Conservation (phyloP, 1,284 basidiomycete genomes). For the Trichosporon asahii region DNA sequence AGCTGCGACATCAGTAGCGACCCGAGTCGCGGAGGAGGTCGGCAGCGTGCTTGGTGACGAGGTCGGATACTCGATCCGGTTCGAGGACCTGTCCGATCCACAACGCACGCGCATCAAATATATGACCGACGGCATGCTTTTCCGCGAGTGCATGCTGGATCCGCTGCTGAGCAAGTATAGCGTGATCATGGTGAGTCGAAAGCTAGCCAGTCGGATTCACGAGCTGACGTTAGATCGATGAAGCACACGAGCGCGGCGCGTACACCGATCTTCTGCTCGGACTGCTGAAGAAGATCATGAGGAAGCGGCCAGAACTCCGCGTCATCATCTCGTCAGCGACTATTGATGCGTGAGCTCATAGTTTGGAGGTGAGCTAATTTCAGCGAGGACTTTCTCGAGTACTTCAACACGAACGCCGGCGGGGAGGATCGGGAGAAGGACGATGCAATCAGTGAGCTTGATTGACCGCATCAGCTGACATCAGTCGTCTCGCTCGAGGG, state of each 20-base stretch:
- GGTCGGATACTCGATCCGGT: slow-evolving; percentile 95
- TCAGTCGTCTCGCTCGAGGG: slow-evolving; percentile 86
- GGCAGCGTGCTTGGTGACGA: slow-evolving; percentile 86
- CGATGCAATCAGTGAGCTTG: slow-evolving; percentile 46
- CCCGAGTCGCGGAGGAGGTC: slow-evolving; percentile 83
- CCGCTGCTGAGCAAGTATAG: slow-evolving; percentile 85
- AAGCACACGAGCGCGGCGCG: slow-evolving; percentile 92
- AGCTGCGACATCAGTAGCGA: slow-evolving; percentile 89
- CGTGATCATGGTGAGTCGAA: slow-evolving; percentile 76
- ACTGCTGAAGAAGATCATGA: slow-evolving; percentile 88
- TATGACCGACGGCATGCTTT: slow-evolving; percentile 96
- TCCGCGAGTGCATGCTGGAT: slow-evolving; percentile 88
- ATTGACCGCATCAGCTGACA: slow-evolving; percentile 26
- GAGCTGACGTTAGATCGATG: slow-evolving; percentile 67
- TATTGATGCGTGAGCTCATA: slow-evolving; percentile 66
- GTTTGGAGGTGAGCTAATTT: neutral
- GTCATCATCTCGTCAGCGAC: slow-evolving; percentile 94
- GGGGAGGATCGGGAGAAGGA: slow-evolving; percentile 46
- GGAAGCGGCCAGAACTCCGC: slow-evolving; percentile 80
- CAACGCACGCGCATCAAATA: slow-evolving; percentile 86
- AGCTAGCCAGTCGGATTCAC: neutral
- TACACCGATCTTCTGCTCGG: slow-evolving; percentile 93
- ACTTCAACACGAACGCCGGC: slow-evolving; percentile 64
- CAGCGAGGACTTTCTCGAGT: slow-evolving; percentile 72
- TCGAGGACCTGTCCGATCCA: slow-evolving; percentile 85